Conservation (phyloP, 2,329 filamentous ascomycete genomes). For the Uncinocarpus reesii region DNA sequence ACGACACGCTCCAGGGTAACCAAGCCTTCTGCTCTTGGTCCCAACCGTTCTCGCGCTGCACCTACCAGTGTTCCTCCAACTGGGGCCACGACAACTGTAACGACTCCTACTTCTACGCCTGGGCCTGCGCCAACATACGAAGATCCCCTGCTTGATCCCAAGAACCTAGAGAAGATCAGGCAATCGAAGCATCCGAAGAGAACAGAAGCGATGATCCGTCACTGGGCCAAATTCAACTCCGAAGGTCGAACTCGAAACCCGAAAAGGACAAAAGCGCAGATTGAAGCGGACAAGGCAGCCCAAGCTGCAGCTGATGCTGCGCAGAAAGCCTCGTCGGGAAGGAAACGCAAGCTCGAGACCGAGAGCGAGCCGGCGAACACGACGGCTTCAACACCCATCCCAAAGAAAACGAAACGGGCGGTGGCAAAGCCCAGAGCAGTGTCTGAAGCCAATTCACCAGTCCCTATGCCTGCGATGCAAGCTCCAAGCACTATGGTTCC, state of each 20-base stretch:
- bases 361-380: background rate
- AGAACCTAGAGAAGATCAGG: constrained; percentile 28
- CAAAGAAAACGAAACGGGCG: constrained; percentile 10
- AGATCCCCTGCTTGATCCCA: constrained; percentile 19
- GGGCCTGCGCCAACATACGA: constrained; percentile 17
- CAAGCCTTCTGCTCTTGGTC: constrained; percentile 11
- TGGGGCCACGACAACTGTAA: constrained; percentile 3
- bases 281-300: constrained; percentile 31
- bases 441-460: background rate
- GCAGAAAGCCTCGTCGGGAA: constrained; percentile 3
- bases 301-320: constrained; percentile 2
- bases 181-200: constrained; percentile 38
- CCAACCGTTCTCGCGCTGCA: constrained; percentile 3
- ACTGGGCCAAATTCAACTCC: constrained; percentile 36
- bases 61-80: constrained; percentile 5
- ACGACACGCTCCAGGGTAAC: background rate
- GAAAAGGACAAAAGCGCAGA: constrained; percentile 37
- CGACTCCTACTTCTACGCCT: constrained; percentile 13
- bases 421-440: constrained; percentile 2
- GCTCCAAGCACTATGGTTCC: background rate
- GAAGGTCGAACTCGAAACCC: constrained; percentile 37
- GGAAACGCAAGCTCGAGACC: constrained; percentile 11
- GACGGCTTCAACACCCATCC: background rate
- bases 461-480: background rate
- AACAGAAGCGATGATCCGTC: constrained; percentile 38